Conservation (phyloP, 23 red algal genomes). For the Gracilariopsis chorda region DNA sequence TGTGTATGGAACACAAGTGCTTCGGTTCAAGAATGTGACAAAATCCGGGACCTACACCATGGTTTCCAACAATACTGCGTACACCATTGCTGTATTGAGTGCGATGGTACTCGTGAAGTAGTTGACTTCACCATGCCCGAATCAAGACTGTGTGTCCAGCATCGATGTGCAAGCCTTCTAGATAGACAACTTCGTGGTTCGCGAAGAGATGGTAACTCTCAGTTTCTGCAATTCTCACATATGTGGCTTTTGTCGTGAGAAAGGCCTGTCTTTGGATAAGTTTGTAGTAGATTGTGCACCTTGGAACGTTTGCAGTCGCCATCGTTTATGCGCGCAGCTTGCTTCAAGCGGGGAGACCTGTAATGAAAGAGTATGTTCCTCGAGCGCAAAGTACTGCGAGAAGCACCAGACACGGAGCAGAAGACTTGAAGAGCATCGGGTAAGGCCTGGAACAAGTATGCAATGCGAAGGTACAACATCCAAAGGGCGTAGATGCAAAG, state of each 20-base stretch:
- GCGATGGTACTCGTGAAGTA: background rate
- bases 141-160: background rate
- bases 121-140: background rate
- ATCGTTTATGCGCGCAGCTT: constrained; percentile 4
- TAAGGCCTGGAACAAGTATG: background rate
- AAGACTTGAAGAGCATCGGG: background rate
- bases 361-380: background rate
- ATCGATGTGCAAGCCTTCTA: background rate
- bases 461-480: constrained; percentile 29
- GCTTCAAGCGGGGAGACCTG: background rate
- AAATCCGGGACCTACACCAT: background rate
- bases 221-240: background rate
- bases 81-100: constrained; percentile 5
- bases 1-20: constrained; percentile 14
- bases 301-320: constrained; percentile 16
- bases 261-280: background rate
- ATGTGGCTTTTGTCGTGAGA: constrained; percentile 10
- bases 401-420: background rate
- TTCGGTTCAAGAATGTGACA: background rate
- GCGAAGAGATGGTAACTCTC: background rate
- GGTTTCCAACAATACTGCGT: background rate
- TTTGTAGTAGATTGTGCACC: background rate
- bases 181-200: background rate
- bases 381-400: background rate
- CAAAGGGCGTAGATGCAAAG: background rate